phyloP scores from a whole-genome alignment of 768 basidiomycete genomes.

The Brasilioporus rufonigricans region DNA sequence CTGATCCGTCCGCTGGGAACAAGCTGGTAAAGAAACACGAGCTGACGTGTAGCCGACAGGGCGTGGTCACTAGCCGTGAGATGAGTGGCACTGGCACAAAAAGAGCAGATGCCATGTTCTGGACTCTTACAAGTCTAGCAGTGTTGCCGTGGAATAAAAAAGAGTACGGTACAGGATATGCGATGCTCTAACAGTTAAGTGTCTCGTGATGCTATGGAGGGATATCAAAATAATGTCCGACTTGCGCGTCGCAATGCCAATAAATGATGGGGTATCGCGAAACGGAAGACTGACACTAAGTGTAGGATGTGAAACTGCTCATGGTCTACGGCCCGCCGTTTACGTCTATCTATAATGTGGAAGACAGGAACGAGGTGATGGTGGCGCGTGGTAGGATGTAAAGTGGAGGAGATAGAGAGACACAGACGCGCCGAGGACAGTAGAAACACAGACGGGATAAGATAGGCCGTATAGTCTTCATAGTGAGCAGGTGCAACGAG shows the following conservation, averaged over 20 bases:
- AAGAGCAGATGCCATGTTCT: neutral
- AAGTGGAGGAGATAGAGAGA: constrained; percentile 7
- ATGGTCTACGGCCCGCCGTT: constrained; percentile 42
- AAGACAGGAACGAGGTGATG: constrained; percentile 27
- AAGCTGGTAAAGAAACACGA: constrained; percentile 22
- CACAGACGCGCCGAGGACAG: constrained; percentile 32
- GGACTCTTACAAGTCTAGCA: constrained; percentile 12
- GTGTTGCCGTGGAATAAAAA: constrained; percentile 26
- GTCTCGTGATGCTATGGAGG: constrained; percentile 53
- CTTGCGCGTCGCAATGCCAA: constrained; percentile 46
- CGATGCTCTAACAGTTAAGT: constrained; percentile 66
- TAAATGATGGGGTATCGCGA: constrained; percentile 50
- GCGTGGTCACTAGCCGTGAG: constrained; percentile 16
- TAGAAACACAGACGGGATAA: constrained; percentile 41
- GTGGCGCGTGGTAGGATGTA: constrained; percentile 22
- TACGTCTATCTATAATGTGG: constrained; percentile 42
- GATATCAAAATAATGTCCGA: constrained; percentile 45
- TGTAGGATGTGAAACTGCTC: constrained; percentile 43
- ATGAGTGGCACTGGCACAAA: constrained; percentile 8
- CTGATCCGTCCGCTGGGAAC: constrained; percentile 14
- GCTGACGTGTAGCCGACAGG: constrained; percentile 30
- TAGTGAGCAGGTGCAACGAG: constrained; percentile 53
- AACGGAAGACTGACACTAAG: constrained; percentile 45
- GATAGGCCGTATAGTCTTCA: constrained; percentile 42
- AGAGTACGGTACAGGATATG: constrained; percentile 47